Evolutionary conservation across 2,329 filamentous ascomycete species (phyloP).

Genomic region (Claviceps purpurea): DNA sequence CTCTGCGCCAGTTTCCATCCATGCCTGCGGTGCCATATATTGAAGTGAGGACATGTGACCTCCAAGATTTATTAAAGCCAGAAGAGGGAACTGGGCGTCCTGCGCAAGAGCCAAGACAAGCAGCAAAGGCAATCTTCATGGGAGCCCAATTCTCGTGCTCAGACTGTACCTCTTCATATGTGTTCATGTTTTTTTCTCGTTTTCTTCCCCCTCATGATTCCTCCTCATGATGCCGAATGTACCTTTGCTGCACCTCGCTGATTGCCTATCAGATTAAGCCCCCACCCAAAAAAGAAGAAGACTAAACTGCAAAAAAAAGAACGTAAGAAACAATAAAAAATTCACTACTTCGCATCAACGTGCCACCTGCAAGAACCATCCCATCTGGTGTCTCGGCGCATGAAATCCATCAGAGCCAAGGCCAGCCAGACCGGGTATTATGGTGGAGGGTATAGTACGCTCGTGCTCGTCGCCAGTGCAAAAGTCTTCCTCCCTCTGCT

Average conservation of each 20-base stretch:
- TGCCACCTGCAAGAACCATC: background rate
- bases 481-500: slow-evolving; percentile 15
- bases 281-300: background rate
- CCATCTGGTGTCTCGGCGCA: background rate
- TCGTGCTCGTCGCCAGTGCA: slow-evolving; percentile 24
- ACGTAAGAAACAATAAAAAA: background rate
- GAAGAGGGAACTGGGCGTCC: no score
- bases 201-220: background rate
- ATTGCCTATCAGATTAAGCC: background rate
- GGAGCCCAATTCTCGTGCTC: background rate
- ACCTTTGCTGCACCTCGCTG: background rate
- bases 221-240: background rate
- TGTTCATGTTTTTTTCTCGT: background rate
- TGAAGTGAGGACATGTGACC: no score
- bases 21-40: background rate
- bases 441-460: slow-evolving; percentile 26
- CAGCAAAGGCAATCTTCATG: no score
- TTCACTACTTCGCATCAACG: slow-evolving; percentile 1
- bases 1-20: background rate
- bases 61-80: no score
- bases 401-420: slow-evolving; percentile 16
- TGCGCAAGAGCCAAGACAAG: no score
- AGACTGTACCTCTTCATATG: background rate
- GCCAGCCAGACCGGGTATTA: slow-evolving; percentile 24
- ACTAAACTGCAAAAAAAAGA: background rate